Conservation (phyloP, 2,329 filamentous ascomycete genomes). For the Clarireedia monteithiana region DNA sequence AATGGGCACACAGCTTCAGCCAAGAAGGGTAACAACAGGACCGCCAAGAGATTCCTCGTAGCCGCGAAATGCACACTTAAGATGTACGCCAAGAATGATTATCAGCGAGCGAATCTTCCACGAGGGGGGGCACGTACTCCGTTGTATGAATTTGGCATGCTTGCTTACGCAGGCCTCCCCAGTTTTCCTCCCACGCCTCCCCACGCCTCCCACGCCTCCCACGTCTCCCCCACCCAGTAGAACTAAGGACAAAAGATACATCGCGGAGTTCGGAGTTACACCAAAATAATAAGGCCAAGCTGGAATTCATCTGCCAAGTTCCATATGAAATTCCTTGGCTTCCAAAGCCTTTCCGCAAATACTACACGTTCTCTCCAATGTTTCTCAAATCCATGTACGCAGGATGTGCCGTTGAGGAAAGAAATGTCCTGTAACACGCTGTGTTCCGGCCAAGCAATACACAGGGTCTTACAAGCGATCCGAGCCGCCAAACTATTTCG, state of each 20-base stretch:
- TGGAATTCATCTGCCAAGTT: neutral
- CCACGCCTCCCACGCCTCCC: too few relatives aligned
- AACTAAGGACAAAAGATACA: too few relatives aligned
- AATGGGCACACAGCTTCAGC: conserved; percentile 7
- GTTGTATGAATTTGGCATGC: too few relatives aligned
- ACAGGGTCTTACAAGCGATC: neutral
- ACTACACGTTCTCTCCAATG: neutral
- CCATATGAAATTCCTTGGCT: neutral
- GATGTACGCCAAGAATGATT: neutral
- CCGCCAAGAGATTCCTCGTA: neutral
- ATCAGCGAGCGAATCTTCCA: neutral
- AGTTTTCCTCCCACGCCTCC: too few relatives aligned
- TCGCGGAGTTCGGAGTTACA: neutral
- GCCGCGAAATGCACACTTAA: neutral
- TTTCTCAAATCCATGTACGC: neutral
- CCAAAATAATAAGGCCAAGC: neutral
- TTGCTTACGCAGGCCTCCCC: too few relatives aligned
- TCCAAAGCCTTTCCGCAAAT: neutral
- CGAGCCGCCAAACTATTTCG: neutral
- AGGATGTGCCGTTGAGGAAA: neutral
- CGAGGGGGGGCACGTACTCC: neutral
- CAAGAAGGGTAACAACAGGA: conserved; percentile 2
- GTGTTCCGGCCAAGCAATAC: neutral
- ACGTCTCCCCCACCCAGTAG: too few relatives aligned
- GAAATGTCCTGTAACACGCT: neutral